A percentile compares a stretch with the other conserved stretches of the same genome.
These are phyloP conservation scores for Combretum micranthum DNA, from an alignment of 345 rosid genomes.

Conservation along the genomic window DNA sequence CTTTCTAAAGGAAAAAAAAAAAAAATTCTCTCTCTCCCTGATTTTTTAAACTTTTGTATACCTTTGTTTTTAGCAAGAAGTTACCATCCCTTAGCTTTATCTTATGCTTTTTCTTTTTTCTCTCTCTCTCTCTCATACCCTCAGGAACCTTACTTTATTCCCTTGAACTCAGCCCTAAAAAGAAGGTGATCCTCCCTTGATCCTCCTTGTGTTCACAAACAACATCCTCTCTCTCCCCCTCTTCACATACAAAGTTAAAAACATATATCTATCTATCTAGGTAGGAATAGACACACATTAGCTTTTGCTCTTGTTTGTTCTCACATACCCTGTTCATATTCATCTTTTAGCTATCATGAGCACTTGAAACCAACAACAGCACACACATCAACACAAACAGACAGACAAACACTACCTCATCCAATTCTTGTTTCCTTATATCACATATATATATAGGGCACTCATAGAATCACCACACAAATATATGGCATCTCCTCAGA, in stretches of 20 bases:
- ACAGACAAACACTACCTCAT: too few species aligned
- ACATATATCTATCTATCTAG: conserved; percentile 14
- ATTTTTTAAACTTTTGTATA: conserved; percentile 13
- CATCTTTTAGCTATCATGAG: too few species aligned
- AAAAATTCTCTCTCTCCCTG: conserved; percentile 5
- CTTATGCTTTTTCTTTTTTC: conserved; percentile 31
- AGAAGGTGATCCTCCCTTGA: conserved; percentile 46
- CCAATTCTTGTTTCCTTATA: too few species aligned
- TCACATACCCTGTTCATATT: conserved; percentile 11
- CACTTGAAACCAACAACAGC: too few species aligned
- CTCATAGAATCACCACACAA: neutral
- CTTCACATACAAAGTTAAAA: conserved; percentile 5
- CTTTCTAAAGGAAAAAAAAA: too few species aligned
- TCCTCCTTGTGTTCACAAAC: conserved; percentile 63
- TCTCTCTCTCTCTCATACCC: conserved; percentile 12
- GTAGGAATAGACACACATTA: conserved; percentile 18
- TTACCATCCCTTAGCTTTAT: conserved; percentile 48
- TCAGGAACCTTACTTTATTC: conserved; percentile 40
- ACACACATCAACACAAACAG: too few species aligned
- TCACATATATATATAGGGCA: too few species aligned
- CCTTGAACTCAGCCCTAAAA: conserved; percentile 51
- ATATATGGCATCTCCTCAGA: conserved; percentile 84
- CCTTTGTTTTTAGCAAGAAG: conserved; percentile 53
- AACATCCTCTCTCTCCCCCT: conserved; percentile 22
- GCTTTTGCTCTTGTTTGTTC: conserved; percentile 35